A percentile compares a stretch with the other conserved stretches of the same genome.
Evolutionary conservation across 2,329 filamentous ascomycete genomes (phyloP).

Genomic region (Botrytis byssoidea): DNA sequence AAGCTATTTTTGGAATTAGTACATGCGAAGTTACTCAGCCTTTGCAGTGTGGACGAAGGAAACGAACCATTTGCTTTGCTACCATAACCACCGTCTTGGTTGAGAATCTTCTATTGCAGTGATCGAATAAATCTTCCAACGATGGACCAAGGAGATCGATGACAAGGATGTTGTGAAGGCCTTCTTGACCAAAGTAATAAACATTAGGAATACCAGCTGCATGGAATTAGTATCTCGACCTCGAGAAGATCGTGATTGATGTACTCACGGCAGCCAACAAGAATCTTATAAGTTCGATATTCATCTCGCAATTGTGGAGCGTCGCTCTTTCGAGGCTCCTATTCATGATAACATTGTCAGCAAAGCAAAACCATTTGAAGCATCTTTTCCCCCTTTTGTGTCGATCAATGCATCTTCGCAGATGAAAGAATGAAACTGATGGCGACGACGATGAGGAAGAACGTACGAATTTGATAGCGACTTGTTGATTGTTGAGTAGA

Average conservation of each 20-base stretch:
- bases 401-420: neutral
- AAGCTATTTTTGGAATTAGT: constrained; percentile 51
- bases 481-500: constrained; percentile 96
- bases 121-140: constrained; percentile 94
- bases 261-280: constrained; percentile 95
- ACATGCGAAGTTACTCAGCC: neutral
- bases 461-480: constrained; percentile 98
- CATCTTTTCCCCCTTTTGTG: constrained; percentile 10
- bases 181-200: constrained; percentile 98
- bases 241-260: constrained; percentile 22
- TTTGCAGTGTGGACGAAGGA: neutral
- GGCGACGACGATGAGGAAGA: neutral
- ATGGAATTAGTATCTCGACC: constrained; percentile 39
- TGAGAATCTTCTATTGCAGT: constrained; percentile 91
- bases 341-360: constrained; percentile 16
- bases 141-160: constrained; percentile 95
- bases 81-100: constrained; percentile 99
- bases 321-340: constrained; percentile 99
- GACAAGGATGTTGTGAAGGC: constrained; percentile 96
- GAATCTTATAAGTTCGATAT: constrained; percentile 98
- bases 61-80: constrained; percentile 89
- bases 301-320: constrained; percentile 97
- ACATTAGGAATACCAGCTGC: constrained; percentile 97
- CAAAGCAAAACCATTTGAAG: neutral
- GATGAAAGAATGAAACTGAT: neutral